phyloP scores from a whole-genome alignment of 2,329 filamentous ascomycete species.

The Pseudopithomyces chartarum region DNA sequence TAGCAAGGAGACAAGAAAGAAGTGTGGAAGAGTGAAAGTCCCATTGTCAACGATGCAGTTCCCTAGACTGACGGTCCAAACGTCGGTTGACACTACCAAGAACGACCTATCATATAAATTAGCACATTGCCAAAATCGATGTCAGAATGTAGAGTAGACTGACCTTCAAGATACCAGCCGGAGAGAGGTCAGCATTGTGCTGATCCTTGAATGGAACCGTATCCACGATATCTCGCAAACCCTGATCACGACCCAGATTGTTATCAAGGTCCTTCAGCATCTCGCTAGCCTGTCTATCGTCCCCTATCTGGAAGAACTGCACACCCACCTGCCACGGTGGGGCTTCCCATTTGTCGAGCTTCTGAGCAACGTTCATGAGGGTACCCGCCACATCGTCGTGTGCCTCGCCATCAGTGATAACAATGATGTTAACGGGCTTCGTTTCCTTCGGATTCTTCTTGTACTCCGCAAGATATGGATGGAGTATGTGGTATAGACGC shows the following conservation, averaged over 20 bases:
- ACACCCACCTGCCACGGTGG: conserved; percentile 84
- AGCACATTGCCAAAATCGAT: no score
- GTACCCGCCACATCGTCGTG: conserved; percentile 74
- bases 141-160: background rate
- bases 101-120: conserved; percentile 50
- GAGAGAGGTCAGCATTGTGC: conserved; percentile 62
- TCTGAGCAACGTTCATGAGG: conserved; percentile 69
- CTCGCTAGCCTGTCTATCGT: conserved; percentile 66
- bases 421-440: conserved; percentile 87
- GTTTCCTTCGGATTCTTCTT: conserved; percentile 56
- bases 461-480: conserved; percentile 69
- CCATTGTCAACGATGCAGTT: conserved; percentile 29
- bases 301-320: conserved; percentile 95
- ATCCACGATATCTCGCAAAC: conserved; percentile 86
- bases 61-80: conserved; percentile 57
- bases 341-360: conserved; percentile 71
- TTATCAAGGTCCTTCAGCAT: conserved; percentile 79
- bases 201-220: conserved; percentile 74
- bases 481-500: conserved; percentile 72
- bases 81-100: conserved; percentile 75
- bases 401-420: conserved; percentile 87
- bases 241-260: conserved; percentile 57
- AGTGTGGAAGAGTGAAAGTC: no score
- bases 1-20: no score
- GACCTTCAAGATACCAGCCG: conserved; percentile 74